Evolutionary conservation across 139 green algal species (phyloP).

Genomic region (Desmodesmus armatus): DNA sequence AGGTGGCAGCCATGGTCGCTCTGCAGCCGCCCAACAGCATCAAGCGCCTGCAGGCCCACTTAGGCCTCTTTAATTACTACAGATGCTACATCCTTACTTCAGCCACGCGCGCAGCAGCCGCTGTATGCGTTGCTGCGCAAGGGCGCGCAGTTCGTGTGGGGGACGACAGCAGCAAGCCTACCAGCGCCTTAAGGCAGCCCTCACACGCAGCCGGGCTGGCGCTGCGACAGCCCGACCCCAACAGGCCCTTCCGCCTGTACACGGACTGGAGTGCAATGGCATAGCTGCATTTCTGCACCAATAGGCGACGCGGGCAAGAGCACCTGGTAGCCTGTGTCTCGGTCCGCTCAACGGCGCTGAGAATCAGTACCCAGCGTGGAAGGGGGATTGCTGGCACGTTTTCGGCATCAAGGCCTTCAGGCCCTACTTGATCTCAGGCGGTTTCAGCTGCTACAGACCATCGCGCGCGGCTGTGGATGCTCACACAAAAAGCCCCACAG

Average conservation of each 20-base stretch:
- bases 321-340: no score
- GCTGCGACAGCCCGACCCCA: not conserved
- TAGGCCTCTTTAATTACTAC: slow-evolving; percentile 58
- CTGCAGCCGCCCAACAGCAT: slow-evolving; percentile 50
- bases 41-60: slow-evolving; percentile 35
- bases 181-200: slow-evolving; percentile 2
- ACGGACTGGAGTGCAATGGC: slow-evolving; percentile 31
- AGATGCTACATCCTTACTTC: slow-evolving; percentile 44
- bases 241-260: slow-evolving; percentile 22
- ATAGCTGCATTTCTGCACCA: slow-evolving; percentile 54
- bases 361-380: not conserved
- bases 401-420: not conserved
- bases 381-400: slow-evolving; percentile 14
- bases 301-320: no score
- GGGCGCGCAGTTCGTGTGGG: slow-evolving; percentile 32
- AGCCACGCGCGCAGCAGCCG: slow-evolving; percentile 28
- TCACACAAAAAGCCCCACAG: no score
- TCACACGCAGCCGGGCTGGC: not conserved
- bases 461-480: no score
- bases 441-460: slow-evolving; percentile 21
- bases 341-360: slow-evolving; percentile 42
- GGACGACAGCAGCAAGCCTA: slow-evolving; percentile 11
- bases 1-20: slow-evolving; percentile 49
- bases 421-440: not conserved
- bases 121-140: slow-evolving; percentile 50